A percentile compares a stretch with the other conserved stretches of the same genome.
Evolutionary conservation across 352 stramenopile species (phyloP).

Genomic region (Phytophthora cryptogea): DNA sequence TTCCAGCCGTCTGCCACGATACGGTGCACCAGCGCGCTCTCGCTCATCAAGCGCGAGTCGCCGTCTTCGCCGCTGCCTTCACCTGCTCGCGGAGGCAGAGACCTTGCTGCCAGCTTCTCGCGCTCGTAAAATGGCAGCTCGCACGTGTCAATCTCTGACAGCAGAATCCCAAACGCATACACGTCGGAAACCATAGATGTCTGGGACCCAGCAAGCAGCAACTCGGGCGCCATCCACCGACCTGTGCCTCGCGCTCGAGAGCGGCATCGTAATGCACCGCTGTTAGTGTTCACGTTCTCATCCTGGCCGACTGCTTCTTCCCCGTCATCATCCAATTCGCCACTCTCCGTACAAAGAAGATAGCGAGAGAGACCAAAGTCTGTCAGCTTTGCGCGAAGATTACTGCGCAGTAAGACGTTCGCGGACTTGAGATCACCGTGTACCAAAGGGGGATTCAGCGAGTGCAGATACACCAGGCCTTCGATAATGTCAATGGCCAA

Average conservation of each 20-base stretch:
- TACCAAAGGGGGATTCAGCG: constrained; percentile 39
- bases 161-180: constrained; percentile 84
- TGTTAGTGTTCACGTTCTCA: background rate
- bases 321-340: constrained; percentile 5
- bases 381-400: constrained; percentile 43
- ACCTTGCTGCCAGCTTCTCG: constrained; percentile 20
- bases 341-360: constrained; percentile 10
- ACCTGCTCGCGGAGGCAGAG: constrained; percentile 15
- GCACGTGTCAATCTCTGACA: constrained; percentile 81
- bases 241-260: constrained; percentile 50
- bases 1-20: constrained; percentile 57
- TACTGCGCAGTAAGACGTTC: constrained; percentile 42
- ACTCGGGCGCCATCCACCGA: constrained; percentile 86
- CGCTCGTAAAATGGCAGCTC: constrained; percentile 57
- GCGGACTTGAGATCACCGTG: constrained; percentile 49
- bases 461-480: constrained; percentile 53
- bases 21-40: constrained; percentile 53
- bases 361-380: constrained; percentile 53
- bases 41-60: constrained; percentile 25
- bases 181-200: constrained; percentile 86
- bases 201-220: constrained; percentile 67
- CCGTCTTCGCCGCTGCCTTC: constrained; percentile 30
- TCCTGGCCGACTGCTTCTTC: background rate
- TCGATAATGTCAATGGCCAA: constrained; percentile 54
- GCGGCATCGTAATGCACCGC: constrained; percentile 11